phyloP scores from a whole-genome alignment of 83 land plant genomes.

The Diphasiastrum complanatum region DNA sequence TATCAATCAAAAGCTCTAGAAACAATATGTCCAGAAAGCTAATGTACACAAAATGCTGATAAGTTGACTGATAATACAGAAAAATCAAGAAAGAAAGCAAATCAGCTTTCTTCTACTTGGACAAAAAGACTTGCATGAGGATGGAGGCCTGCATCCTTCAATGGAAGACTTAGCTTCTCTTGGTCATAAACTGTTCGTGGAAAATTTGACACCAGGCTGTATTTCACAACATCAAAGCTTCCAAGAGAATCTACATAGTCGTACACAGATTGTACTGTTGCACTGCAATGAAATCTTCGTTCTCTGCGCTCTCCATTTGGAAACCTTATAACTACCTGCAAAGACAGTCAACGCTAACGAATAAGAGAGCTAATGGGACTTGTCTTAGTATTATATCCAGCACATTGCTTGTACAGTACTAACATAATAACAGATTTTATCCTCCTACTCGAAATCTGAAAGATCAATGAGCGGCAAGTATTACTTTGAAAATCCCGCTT shows the following conservation, averaged over 20 bases:
- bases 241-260: constrained; percentile 92
- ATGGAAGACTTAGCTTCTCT: constrained; percentile 56
- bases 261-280: constrained; percentile 63
- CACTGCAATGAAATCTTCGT: constrained; percentile 64
- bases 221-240: constrained; percentile 50
- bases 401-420: too few relatives aligned
- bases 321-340: constrained; percentile 87
- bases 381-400: neutral
- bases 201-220: constrained; percentile 83
- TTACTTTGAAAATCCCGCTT: too few relatives aligned
- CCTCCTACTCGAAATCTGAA: too few relatives aligned
- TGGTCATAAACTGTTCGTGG: constrained; percentile 76
- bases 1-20: too few relatives aligned
- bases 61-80: too few relatives aligned
- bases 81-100: too few relatives aligned
- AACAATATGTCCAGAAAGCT: too few relatives aligned
- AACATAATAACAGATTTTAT: too few relatives aligned
- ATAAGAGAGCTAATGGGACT: neutral
- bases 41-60: too few relatives aligned
- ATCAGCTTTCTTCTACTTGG: constrained; percentile 58
- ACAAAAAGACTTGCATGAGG: constrained; percentile 98
- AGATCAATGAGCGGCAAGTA: too few relatives aligned
- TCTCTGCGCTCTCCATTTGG: constrained; percentile 88
- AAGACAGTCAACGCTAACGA: too few relatives aligned
- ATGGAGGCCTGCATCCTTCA: constrained; percentile 89